Conservation (phyloP, 2,329 filamentous ascomycete genomes). For the Penicillium sp. region DNA sequence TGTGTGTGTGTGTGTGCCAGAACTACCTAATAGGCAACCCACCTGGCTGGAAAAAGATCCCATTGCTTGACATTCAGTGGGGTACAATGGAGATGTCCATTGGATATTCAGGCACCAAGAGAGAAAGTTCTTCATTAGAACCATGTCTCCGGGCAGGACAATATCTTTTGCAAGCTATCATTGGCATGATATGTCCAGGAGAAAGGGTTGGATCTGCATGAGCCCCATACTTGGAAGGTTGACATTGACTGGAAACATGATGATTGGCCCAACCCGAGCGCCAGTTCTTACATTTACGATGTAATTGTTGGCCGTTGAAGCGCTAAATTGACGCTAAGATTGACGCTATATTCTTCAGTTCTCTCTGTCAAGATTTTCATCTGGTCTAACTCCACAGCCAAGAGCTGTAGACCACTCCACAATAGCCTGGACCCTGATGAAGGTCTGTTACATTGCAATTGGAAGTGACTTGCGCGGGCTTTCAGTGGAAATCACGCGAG, state of each 20-base stretch:
- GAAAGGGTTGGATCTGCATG: slow-evolving; percentile 6
- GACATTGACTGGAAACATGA: slow-evolving; percentile 7
- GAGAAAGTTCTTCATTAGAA: slow-evolving; percentile 1
- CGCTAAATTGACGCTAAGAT: slow-evolving; percentile 1
- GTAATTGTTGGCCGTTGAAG: neutral
- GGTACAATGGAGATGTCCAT: neutral
- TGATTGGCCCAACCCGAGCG: slow-evolving; percentile 11
- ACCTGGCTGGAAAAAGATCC: slow-evolving; percentile 4
- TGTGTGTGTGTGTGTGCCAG: slow-evolving; percentile 2
- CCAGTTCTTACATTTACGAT: slow-evolving; percentile 2
- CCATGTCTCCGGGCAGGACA: neutral
- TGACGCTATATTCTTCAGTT: neutral
- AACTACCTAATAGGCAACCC: slow-evolving; percentile 4
- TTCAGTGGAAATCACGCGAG: neutral
- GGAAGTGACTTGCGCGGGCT: neutral
- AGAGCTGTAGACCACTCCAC: slow-evolving; percentile 9
- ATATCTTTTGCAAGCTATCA: neutral
- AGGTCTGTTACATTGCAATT: neutral
- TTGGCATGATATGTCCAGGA: slow-evolving; percentile 8
- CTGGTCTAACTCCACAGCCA: slow-evolving; percentile 11
- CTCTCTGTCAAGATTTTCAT: neutral
- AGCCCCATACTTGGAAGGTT: slow-evolving; percentile 1
- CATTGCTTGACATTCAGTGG: slow-evolving; percentile 8
- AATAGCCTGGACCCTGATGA: slow-evolving; percentile 12
- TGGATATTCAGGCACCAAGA: neutral